These are phyloP conservation scores for Aspergillaceae sp. DNA, from an alignment of 2,329 filamentous ascomycete species.

Conservation along the genomic window DNA sequence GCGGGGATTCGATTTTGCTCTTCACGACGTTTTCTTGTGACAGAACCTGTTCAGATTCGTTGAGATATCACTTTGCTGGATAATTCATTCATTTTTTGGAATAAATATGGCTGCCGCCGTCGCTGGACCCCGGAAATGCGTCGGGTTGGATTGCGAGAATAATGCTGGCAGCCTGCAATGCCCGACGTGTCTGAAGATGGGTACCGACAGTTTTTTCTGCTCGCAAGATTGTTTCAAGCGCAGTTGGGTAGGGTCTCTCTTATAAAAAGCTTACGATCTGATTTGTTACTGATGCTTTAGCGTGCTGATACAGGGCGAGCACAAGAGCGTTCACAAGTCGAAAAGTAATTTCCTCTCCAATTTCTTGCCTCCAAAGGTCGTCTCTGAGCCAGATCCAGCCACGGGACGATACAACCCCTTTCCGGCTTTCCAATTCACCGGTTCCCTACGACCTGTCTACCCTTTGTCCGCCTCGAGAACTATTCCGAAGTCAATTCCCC, in stretches of 20 bases:
- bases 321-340: conserved; percentile 78
- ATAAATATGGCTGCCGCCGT: conserved; percentile 22
- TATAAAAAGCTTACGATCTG: too few relatives aligned
- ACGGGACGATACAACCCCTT: conserved; percentile 89
- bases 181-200: conserved; percentile 86
- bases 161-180: conserved; percentile 82
- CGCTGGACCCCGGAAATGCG: conserved; percentile 48
- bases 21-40: background rate
- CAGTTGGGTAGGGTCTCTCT: conserved; percentile 69
- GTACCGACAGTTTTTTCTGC: conserved; percentile 90
- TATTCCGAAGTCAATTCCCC: conserved; percentile 69
- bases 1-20: background rate
- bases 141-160: conserved; percentile 75
- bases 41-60: background rate
- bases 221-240: conserved; percentile 98
- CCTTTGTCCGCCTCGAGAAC: conserved; percentile 64
- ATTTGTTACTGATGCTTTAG: background rate
- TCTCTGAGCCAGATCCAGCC: conserved; percentile 86
- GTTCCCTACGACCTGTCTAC: conserved; percentile 75
- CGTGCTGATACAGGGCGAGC: conserved; percentile 52
- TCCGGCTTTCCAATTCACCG: conserved; percentile 76
- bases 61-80: background rate
- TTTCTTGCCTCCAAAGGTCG: conserved; percentile 66
- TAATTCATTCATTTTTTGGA: background rate
- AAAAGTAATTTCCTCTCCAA: conserved; percentile 66